A percentile compares a stretch with the other conserved stretches of the same genome.
phyloP scores from a whole-genome alignment of 345 rosid species.

The Eucalyptus pumila region DNA sequence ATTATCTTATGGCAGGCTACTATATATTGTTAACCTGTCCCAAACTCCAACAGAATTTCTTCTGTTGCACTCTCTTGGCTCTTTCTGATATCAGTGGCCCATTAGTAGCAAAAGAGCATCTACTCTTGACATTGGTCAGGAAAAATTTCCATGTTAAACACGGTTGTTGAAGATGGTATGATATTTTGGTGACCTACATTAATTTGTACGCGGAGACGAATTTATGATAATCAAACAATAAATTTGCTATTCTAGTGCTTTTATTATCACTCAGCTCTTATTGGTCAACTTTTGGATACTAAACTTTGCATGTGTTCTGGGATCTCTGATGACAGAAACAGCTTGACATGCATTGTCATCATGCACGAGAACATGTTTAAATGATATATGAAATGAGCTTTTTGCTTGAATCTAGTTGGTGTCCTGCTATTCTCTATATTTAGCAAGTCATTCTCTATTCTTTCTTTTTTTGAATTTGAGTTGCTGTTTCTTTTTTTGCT shows the following conservation, averaged over 20 bases:
- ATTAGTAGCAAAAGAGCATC: not conserved
- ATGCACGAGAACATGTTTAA: not conserved
- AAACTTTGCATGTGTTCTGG: not conserved
- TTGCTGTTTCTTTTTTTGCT: not conserved
- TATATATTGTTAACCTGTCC: not conserved
- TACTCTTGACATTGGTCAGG: not conserved
- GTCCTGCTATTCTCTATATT: not conserved
- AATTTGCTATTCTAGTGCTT: not conserved
- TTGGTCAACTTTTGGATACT: not conserved
- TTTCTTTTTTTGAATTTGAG: not conserved
- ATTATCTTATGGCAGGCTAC: not conserved
- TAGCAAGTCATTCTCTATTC: not conserved
- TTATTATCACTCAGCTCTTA: not conserved
- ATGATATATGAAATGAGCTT: not conserved
- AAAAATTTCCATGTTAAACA: not conserved
- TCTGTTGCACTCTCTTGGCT: not conserved
- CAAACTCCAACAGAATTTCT: not conserved
- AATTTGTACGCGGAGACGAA: not conserved
- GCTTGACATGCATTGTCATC: not conserved
- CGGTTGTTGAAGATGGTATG: not conserved
- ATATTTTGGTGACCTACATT: not conserved
- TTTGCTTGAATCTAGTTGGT: not conserved
- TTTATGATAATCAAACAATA: not conserved
- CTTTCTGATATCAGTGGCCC: not conserved
- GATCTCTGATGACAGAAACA: fast-evolving